Evolutionary conservation across 1,284 basidiomycete species (phyloP), one percentile per base, ranked within the genome.

Genomic region (Apiotrichum brassicae): DNA sequence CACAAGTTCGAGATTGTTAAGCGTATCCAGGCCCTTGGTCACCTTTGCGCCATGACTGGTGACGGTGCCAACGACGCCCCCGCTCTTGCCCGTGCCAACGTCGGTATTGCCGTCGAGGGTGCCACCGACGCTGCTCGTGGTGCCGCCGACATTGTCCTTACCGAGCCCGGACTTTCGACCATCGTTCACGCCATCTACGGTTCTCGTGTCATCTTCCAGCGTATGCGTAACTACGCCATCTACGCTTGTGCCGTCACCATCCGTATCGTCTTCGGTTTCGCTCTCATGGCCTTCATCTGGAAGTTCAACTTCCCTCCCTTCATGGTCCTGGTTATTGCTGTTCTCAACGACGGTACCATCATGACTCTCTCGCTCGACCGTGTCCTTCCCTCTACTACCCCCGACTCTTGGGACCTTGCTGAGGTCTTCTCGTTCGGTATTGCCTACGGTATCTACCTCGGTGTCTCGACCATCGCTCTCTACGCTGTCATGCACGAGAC

Each of bases 271-370:
- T 87, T 95, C 62, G 93, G 89, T 76, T 97, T 97, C 77, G 83
- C 92, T 62, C 84, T 97, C 76, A 81, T 97, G 70, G 87, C 89
- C 46, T 97, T 97, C 72, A 86, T 85, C 53, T 97, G 92, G 85
- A 84, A 86, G 79, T 91, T 92, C 75, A 87, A 94, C 76, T 97
- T 97, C 88, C 93, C 93, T 65, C 91, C 93, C 16, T 97, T 97
- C 84, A 97, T 97, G 93, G 84, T 97, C 59, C 86, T 97, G 74
- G 88, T 97, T 75, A 94, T 97, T 62, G 92, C 93, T 54, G 81
- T 97, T 46, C 79, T 97, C 63, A 97, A 97, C 76, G 93, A 97
- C 72, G 93, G 93, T 75, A 95, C 93, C 62, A 94, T 97, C 81
- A 97, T 97, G 92, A 97, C 93, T 12, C 81, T 97, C 59, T 95